Conservation (phyloP, 352 stramenopile species). For the Plasmopara halstedii region DNA sequence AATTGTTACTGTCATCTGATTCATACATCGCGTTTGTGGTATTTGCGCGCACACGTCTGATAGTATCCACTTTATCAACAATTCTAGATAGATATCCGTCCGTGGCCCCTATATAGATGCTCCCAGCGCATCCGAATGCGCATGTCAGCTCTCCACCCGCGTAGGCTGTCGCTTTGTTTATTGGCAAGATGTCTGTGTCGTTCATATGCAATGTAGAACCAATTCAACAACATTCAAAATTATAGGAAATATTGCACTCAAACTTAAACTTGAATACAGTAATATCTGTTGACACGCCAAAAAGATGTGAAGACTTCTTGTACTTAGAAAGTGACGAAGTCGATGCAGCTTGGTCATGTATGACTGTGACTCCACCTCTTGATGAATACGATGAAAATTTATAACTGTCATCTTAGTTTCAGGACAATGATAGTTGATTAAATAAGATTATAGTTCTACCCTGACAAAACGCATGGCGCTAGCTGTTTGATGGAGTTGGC, state of each 20-base stretch:
- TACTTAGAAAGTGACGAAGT: too few species aligned
- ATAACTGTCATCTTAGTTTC: too few species aligned
- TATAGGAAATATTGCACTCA: too few species aligned
- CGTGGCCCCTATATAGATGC: constrained; percentile 20
- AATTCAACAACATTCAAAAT: too few species aligned
- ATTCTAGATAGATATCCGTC: constrained; percentile 23
- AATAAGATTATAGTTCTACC: constrained; percentile 24
- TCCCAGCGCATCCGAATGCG: constrained; percentile 6
- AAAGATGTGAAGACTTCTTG: too few species aligned
- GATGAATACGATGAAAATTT: too few species aligned
- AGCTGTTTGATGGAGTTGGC: constrained; percentile 7
- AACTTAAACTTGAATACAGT: too few species aligned
- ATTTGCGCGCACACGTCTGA: constrained; percentile 20
- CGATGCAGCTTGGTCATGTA: too few species aligned
- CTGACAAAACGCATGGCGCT: constrained; percentile 3
- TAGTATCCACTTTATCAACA: constrained; percentile 5
- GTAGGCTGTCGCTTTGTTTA: constrained; percentile 9
- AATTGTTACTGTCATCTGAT: constrained; percentile 2
- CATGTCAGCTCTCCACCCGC: constrained; percentile 18
- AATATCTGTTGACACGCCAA: too few species aligned
- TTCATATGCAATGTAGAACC: too few species aligned
- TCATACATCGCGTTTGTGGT: constrained; percentile 15
- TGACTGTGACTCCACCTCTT: too few species aligned
- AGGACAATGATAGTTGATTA: constrained; percentile 14
- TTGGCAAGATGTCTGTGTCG: too few species aligned